Percentiles rank a stretch among this genome's conserved stretches.
Conservation (phyloP, 1,284 basidiomycete species). For the Cryptococcus neoformans region DNA sequence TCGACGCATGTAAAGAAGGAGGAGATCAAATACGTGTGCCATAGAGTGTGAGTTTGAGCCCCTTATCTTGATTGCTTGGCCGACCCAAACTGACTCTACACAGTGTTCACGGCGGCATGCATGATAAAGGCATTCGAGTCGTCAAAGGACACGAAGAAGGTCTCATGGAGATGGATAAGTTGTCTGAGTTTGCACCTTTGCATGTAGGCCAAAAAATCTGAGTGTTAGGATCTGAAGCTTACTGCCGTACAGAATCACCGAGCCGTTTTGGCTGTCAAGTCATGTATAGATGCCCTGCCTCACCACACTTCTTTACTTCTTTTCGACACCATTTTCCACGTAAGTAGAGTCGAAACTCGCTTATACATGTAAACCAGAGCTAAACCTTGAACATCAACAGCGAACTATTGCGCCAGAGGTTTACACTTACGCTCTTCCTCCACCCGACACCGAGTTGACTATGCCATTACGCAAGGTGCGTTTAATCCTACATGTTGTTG, state of each 20-base stretch:
- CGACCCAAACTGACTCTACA: background rate
- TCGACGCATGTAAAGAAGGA: constrained; percentile 29
- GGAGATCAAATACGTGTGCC: constrained; percentile 47
- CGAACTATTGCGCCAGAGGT: constrained; percentile 68
- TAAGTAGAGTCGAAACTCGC: constrained; percentile 11
- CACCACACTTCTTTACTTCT: constrained; percentile 51
- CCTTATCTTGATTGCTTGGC: background rate
- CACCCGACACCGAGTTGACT: constrained; percentile 54
- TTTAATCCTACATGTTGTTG: background rate
- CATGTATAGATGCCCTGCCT: constrained; percentile 63
- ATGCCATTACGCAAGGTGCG: constrained; percentile 64
- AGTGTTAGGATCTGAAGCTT: background rate
- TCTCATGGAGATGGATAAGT: constrained; percentile 66
- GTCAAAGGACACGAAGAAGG: constrained; percentile 54
- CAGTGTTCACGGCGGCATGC: constrained; percentile 80
- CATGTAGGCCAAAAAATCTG: constrained; percentile 50
- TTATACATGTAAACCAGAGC: background rate
- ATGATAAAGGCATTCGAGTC: constrained; percentile 64
- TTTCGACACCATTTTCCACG: constrained; percentile 84
- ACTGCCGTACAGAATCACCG: constrained; percentile 50
- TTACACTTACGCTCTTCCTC: constrained; percentile 71
- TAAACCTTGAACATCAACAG: constrained; percentile 6
- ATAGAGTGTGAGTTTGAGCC: constrained; percentile 41
- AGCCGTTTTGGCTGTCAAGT: constrained; percentile 52
- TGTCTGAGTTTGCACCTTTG: constrained; percentile 76